A percentile compares a stretch with the other conserved stretches of the same genome.
phyloP scores from a whole-genome alignment of 164 flowering plant genomes.

The Berberis thunbergii region DNA sequence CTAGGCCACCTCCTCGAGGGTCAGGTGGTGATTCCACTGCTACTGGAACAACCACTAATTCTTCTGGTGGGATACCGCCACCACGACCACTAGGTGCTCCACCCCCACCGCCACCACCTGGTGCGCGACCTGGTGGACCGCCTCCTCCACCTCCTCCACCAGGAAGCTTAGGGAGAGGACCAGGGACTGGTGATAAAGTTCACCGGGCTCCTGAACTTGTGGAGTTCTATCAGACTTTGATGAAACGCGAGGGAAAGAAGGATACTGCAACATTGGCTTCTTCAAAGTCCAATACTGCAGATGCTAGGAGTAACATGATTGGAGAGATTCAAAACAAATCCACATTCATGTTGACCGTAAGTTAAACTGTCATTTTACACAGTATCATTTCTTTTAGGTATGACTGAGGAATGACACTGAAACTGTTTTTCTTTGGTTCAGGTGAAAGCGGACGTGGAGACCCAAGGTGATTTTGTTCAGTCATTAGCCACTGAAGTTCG shows the following conservation, averaged over 20 bases:
- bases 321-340: slow-evolving; percentile 96
- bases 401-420: neutral
- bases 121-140: slow-evolving; percentile 36
- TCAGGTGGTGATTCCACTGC: slow-evolving; percentile 33
- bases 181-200: slow-evolving; percentile 67
- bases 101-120: slow-evolving; percentile 61
- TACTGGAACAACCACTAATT: slow-evolving; percentile 20
- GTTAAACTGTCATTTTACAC: slow-evolving; percentile 12
- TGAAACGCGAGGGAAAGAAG: slow-evolving; percentile 94
- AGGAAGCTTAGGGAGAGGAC: slow-evolving; percentile 54
- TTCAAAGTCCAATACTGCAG: slow-evolving; percentile 37
- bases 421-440: slow-evolving; percentile 11
- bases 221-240: slow-evolving; percentile 84
- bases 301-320: slow-evolving; percentile 90
- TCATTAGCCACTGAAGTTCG: slow-evolving; percentile 90
- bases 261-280: slow-evolving; percentile 49
- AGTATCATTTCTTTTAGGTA: neutral
- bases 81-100: slow-evolving; percentile 56
- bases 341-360: slow-evolving; percentile 80
- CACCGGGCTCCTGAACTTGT: slow-evolving; percentile 97
- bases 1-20: slow-evolving; percentile 77
- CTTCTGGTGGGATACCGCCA: slow-evolving; percentile 36
- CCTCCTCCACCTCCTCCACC: slow-evolving; percentile 90
- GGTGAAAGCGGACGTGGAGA: slow-evolving; percentile 99
- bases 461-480: slow-evolving; percentile 96